A percentile compares a stretch with the other conserved stretches of the same genome.
Conservation (phyloP, 495 filamentous ascomycete species). For the Alectoria sarmentosa region DNA sequence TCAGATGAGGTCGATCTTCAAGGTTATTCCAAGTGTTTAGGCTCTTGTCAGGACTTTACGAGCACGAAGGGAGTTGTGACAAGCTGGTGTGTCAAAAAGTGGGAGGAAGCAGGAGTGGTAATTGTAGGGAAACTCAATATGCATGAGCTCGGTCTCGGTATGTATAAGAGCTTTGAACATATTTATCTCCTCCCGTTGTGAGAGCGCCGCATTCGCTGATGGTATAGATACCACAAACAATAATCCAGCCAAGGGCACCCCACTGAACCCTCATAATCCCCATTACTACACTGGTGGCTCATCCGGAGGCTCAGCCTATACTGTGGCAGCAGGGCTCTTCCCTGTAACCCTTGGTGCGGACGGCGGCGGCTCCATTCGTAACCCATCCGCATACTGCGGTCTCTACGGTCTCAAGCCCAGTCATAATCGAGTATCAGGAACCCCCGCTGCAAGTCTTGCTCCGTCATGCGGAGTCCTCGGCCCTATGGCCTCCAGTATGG, state of each 20-base stretch:
- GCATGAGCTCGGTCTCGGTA: conserved; percentile 80
- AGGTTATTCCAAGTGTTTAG: conserved; percentile 63
- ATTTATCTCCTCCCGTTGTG: neutral
- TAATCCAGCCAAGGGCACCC: conserved; percentile 74
- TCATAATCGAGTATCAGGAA: conserved; percentile 63
- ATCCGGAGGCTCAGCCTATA: conserved; percentile 77
- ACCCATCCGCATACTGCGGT: conserved; percentile 78
- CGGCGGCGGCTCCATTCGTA: conserved; percentile 77
- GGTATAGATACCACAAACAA: conserved; percentile 68
- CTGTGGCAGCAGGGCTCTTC: conserved; percentile 65
- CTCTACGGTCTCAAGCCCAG: conserved; percentile 83
- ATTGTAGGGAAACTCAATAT: conserved; percentile 82
- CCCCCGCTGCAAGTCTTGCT: conserved; percentile 54
- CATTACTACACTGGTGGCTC: conserved; percentile 84
- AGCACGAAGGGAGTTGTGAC: conserved; percentile 43
- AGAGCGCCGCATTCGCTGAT: conserved; percentile 8
- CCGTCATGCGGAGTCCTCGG: conserved; percentile 62
- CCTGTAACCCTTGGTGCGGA: conserved; percentile 82
- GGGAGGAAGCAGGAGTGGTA: conserved; percentile 72
- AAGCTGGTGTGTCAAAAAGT: conserved; percentile 68
- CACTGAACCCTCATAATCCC: conserved; percentile 73
- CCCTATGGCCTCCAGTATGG: conserved; percentile 68
- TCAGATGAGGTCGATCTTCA: conserved; percentile 68
- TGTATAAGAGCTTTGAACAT: conserved; percentile 11
- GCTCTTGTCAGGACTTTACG: conserved; percentile 50